Conservation (phyloP, 164 flowering plant species). For the Berberis vulgaris region DNA sequence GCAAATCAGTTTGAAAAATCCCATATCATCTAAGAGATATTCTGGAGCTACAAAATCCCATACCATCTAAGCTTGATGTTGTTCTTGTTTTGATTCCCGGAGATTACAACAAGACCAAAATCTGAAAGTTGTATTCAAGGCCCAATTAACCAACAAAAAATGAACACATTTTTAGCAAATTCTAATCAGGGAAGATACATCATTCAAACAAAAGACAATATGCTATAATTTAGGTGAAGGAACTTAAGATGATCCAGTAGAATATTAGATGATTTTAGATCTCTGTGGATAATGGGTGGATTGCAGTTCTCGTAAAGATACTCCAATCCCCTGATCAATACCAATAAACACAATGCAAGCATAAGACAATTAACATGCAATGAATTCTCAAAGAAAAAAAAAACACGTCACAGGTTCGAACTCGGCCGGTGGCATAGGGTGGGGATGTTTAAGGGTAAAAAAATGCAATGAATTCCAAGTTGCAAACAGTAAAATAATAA, state of each 20-base stretch:
- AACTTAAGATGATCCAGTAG: slow-evolving; percentile 85
- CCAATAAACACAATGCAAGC: slow-evolving; percentile 9
- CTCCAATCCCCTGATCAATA: slow-evolving; percentile 76
- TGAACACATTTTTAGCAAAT: not conserved
- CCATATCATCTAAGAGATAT: slow-evolving; percentile 84
- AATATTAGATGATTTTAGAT: slow-evolving; percentile 93
- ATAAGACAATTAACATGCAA: not conserved
- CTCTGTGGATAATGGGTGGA: slow-evolving; percentile 93
- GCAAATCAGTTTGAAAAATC: slow-evolving; percentile 3
- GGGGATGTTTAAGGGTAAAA: no score
- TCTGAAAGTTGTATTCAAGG: slow-evolving; percentile 61
- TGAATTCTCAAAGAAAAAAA: not conserved
- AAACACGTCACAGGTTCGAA: not conserved
- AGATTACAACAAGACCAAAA: slow-evolving; percentile 78
- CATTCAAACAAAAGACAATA: not conserved
- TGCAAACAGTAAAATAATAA: not conserved
- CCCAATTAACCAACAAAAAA: not conserved
- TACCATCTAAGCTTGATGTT: slow-evolving; percentile 79
- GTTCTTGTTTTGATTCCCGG: slow-evolving; percentile 49
- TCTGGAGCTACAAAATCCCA: slow-evolving; percentile 95
- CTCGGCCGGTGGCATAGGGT: no score
- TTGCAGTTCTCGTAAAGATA: slow-evolving; percentile 84
- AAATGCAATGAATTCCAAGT: no score
- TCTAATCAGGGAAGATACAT: not conserved
- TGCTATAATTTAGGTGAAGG: slow-evolving; percentile 7